Evolutionary conservation across 306 rosid genomes (phyloP).

Genomic region (Glycine latifolia): DNA sequence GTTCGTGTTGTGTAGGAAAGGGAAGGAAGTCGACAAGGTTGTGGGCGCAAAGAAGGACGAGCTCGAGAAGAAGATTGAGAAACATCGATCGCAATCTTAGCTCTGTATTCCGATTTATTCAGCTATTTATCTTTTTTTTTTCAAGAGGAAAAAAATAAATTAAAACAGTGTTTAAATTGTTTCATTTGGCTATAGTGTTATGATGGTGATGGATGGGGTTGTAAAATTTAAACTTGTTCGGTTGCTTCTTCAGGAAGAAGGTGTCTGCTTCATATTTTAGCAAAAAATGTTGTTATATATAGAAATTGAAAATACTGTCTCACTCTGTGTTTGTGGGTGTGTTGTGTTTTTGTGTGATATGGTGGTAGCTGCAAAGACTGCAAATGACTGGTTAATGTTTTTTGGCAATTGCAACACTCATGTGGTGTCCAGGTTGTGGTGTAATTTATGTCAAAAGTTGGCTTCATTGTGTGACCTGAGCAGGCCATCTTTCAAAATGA

Average conservation of each 20-base stretch:
- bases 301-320: not conserved
- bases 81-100: constrained; percentile 35
- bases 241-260: not conserved
- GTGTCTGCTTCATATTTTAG: not conserved
- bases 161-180: constrained; percentile 3
- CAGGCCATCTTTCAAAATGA: too few species aligned
- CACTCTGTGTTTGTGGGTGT: not conserved
- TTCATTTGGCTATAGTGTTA: not conserved
- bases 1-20: constrained; percentile 74
- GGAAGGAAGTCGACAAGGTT: constrained; percentile 69
- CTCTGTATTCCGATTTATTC: too few species aligned
- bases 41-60: constrained; percentile 86
- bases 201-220: not conserved
- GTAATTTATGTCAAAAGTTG: too few species aligned
- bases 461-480: too few species aligned
- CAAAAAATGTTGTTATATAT: not conserved
- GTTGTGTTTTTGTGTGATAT: not conserved
- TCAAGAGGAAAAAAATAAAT: too few species aligned
- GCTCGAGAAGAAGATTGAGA: constrained; percentile 66
- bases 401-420: not conserved
- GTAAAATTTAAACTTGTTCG: not conserved
- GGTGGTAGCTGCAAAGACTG: not conserved
- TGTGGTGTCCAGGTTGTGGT: too few species aligned
- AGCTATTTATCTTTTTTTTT: constrained; percentile 22
- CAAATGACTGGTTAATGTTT: not conserved